phyloP scores from a whole-genome alignment of 2,329 filamentous ascomycete species.

The Aspergillus intermedius region DNA sequence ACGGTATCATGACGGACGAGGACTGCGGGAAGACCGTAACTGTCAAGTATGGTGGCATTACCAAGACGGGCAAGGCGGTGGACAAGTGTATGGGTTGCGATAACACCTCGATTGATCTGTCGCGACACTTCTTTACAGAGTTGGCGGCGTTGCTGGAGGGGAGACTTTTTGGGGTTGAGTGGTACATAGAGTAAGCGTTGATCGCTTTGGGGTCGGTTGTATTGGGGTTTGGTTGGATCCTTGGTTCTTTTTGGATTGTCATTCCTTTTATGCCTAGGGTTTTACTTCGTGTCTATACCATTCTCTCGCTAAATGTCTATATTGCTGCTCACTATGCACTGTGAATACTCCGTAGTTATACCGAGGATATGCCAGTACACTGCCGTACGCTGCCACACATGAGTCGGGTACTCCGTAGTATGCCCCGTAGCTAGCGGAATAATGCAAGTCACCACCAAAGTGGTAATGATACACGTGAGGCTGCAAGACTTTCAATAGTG shows the following conservation, averaged over 20 bases:
- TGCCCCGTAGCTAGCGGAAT: no score
- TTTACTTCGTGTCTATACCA: no score
- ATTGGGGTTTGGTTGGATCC: background rate
- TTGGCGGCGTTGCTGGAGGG: slow-evolving; percentile 37
- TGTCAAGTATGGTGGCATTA: slow-evolving; percentile 56
- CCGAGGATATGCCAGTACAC: no score
- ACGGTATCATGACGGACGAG: slow-evolving; percentile 60
- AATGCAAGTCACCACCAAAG: background rate
- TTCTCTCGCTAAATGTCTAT: no score
- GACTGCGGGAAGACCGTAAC: slow-evolving; percentile 64
- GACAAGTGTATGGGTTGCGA: slow-evolving; percentile 73
- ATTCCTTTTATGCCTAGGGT: no score
- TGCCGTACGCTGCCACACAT: no score
- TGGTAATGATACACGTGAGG: background rate
- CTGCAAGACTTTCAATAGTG: background rate
- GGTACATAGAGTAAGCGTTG: slow-evolving; percentile 32
- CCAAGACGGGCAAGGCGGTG: slow-evolving; percentile 52
- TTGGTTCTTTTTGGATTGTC: background rate
- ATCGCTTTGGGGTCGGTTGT: slow-evolving; percentile 9
- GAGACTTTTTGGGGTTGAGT: slow-evolving; percentile 38
- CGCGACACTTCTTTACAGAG: slow-evolving; percentile 49
- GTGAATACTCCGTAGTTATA: no score
- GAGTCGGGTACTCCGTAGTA: no score
- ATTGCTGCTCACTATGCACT: no score
- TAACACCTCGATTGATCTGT: slow-evolving; percentile 54